Evolutionary conservation across 306 rosid genomes (phyloP).

Genomic region (Prunus mongolica): DNA sequence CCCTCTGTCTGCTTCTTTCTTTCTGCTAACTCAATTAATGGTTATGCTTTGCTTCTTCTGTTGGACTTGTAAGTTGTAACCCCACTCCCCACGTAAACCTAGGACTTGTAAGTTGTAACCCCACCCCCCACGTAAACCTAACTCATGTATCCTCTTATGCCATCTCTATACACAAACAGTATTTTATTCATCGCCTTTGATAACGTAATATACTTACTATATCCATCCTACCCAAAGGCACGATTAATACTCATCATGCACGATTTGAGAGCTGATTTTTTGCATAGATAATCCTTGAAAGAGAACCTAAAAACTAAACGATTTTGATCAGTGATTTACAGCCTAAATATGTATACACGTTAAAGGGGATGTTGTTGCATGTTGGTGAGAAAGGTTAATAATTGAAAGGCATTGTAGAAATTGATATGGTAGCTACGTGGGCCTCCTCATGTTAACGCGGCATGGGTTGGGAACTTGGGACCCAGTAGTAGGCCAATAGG

Average conservation of each 20-base stretch:
- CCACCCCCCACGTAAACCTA: not conserved
- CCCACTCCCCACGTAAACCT: not conserved
- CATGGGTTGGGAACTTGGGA: not conserved
- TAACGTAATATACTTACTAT: no score
- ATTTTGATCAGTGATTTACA: no score
- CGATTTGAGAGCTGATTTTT: no score
- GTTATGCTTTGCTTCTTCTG: not conserved
- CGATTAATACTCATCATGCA: no score
- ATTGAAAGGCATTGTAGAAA: not conserved
- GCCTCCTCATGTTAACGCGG: not conserved
- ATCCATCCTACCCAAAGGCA: no score
- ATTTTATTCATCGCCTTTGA: not conserved
- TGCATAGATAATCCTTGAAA: no score
- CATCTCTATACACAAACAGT: not conserved
- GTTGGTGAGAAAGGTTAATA: not conserved
- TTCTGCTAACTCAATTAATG: no score
- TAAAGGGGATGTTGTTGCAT: not conserved
- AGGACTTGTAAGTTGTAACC: not conserved
- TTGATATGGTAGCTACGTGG: not conserved
- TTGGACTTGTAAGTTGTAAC: not conserved
- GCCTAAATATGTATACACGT: no score
- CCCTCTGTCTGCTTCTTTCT: no score
- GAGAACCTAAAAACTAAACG: no score
- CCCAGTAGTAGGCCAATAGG: not conserved
- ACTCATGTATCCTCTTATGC: not conserved